These are phyloP conservation scores for Pseudoneurospora amorphoporcata DNA, from an alignment of 495 filamentous ascomycete genomes.

Conservation along the genomic window DNA sequence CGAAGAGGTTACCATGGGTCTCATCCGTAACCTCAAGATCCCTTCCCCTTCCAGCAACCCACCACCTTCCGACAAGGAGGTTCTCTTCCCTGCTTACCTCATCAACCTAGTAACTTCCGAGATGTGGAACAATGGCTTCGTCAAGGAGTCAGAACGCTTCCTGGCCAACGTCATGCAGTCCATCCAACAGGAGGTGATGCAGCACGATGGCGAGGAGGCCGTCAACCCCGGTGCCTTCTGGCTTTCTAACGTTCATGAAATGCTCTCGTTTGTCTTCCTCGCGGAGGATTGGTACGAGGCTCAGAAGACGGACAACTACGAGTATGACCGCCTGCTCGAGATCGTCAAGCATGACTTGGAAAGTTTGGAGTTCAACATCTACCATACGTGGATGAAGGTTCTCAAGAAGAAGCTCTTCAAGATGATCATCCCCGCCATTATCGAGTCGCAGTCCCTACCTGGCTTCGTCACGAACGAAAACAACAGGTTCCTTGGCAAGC, in stretches of 20 bases:
- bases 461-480: conserved; percentile 98
- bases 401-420: conserved; percentile 97
- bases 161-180: conserved; percentile 99
- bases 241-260: conserved; percentile 98
- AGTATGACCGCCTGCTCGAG: conserved; percentile 94
- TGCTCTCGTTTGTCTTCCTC: conserved; percentile 98
- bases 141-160: conserved; percentile 98
- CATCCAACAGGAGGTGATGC: conserved; percentile 98
- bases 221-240: conserved; percentile 98
- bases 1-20: conserved; percentile 88
- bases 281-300: conserved; percentile 99
- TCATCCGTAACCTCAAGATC: conserved; percentile 94
- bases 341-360: conserved; percentile 99
- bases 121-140: conserved; percentile 99
- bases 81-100: conserved; percentile 94
- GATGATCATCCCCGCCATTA: conserved; percentile 99
- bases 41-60: conserved; percentile 74
- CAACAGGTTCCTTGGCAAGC: conserved; percentile 94
- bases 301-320: conserved; percentile 98
- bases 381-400: conserved; percentile 99
- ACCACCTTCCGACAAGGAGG: conserved; percentile 92
- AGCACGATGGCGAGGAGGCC: conserved; percentile 93
- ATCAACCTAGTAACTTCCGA: conserved; percentile 99
- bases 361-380: conserved; percentile 99
- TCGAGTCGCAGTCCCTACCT: conserved; percentile 95